Conservation (phyloP, 805 yeast species). For the Komagataella phaffii region DNA sequence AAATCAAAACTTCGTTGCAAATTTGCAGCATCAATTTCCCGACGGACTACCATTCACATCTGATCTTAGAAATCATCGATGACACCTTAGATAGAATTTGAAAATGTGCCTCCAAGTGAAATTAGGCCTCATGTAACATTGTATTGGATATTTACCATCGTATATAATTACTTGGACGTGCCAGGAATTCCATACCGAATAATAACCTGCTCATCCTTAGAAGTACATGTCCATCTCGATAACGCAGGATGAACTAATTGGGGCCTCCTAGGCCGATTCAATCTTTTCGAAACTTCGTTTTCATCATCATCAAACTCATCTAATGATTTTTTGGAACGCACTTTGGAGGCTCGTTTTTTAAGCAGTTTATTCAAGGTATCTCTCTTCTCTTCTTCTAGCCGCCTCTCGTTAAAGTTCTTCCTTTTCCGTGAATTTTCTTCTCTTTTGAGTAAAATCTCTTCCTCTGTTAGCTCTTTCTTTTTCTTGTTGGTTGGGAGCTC, state of each 20-base stretch:
- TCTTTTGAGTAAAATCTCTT: constrained; percentile 67
- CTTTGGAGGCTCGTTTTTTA: constrained; percentile 71
- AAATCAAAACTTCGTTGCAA: no score
- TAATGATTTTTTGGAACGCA: constrained; percentile 24
- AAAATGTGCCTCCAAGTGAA: no score
- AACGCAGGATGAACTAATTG: constrained; percentile 22
- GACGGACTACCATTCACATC: no score
- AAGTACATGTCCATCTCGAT: constrained; percentile 13
- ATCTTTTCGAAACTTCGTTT: not conserved
- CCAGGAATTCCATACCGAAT: not conserved
- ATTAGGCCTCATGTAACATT: not conserved
- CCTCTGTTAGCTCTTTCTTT: constrained; percentile 60
- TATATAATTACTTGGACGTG: not conserved
- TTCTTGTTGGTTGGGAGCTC: constrained; percentile 25
- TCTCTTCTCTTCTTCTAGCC: constrained; percentile 82
- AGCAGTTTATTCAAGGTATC: constrained; percentile 82
- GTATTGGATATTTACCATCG: not conserved
- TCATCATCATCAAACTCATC: constrained; percentile 9
- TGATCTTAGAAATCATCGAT: no score
- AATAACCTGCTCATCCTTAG: not conserved
- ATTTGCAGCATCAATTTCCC: no score
- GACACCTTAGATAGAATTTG: no score
- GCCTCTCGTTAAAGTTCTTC: constrained; percentile 69
- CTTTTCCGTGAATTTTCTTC: constrained; percentile 85
- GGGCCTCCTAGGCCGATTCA: constrained; percentile 21